Conservation (phyloP, 2,329 filamentous ascomycete genomes). For the Colletotrichum tropicicola region DNA sequence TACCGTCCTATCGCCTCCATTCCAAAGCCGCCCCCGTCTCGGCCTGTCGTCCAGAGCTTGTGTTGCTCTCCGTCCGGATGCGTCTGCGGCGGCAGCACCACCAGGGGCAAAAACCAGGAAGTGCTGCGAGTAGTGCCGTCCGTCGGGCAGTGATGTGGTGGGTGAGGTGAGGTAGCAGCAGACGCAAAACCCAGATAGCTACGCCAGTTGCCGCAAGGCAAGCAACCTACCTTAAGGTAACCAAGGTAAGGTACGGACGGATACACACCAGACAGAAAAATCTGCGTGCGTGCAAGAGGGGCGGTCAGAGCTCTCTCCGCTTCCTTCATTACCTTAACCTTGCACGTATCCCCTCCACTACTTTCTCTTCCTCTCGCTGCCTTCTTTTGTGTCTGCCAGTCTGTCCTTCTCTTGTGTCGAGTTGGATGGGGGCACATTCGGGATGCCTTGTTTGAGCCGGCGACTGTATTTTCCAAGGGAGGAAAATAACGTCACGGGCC, state of each 20-base stretch:
- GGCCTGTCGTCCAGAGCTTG: neutral
- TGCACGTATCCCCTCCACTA: conserved; percentile 9
- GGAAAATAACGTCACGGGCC: neutral
- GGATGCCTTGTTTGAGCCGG: neutral
- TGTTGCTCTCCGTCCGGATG: conserved; percentile 2
- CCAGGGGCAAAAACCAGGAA: neutral
- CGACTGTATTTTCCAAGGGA: neutral
- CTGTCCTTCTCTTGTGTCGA: too few species aligned
- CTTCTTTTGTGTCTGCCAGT: too few species aligned
- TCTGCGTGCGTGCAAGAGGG: conserved; percentile 19
- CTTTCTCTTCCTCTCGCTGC: neutral
- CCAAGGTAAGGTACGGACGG: too few species aligned
- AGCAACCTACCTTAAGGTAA: too few species aligned
- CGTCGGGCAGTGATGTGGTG: too few species aligned
- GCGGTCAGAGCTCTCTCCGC: conserved; percentile 22
- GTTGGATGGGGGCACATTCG: conserved; percentile 1
- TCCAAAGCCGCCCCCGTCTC: neutral
- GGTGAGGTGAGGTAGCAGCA: too few species aligned
- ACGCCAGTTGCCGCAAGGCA: too few species aligned
- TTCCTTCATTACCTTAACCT: conserved; percentile 14
- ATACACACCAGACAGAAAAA: too few species aligned
- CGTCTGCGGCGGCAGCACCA: neutral
- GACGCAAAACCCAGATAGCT: too few species aligned
- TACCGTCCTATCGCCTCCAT: conserved; percentile 5
- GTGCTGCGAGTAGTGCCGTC: neutral